Evolutionary conservation across 2,329 filamentous ascomycete genomes (phyloP), one percentile per base, ranked within the genome.

Genomic region (Metarhizium anisopliae): DNA sequence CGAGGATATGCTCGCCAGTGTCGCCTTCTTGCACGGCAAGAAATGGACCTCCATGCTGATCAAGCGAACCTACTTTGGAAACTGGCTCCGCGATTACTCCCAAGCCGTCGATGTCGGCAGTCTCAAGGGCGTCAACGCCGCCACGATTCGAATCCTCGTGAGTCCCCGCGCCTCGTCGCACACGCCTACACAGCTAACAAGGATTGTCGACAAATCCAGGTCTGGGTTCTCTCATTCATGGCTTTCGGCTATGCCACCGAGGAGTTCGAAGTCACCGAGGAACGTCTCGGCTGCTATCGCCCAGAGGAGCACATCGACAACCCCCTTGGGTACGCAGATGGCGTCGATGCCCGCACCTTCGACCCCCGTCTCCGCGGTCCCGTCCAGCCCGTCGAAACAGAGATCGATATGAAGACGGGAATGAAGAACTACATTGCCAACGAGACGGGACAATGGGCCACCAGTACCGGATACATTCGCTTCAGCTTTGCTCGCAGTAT

Each of bases 401-500:
- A 89, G 58, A 81, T 94, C 56, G 89, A 94, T 64, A 74, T 74
- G 38, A 74, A 80, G 6, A 94, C 89, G 1, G 92, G 92, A n/a
- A 96, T 99, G 93, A 99, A 97, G 73, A 97, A 97, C 69, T 99
- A 99, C 70, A 97, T 99, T 62, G 85, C 93, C 58, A 97, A 96
- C 65, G 93, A 97, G 69, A 77, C 74, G 14, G 90, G 91, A 4
- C 81, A 83, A 45, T 96, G 92, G 89, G 90, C 92, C 1, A 99
- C 94, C 20, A 96, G 91, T 60, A 77, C 89, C 7, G 92, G 89
- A 43, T 96, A 93, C 65, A 79, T 96, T 58, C 84, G 85, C 62
- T 89, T 83, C 71, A 91, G 87, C 63, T 77, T 94, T 59, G 78
- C 79, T 14, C 82, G 88, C 58, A 83, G 85, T 67, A 88, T 93